These are phyloP conservation scores for Eragrostis curvula DNA, from an alignment of 176 grass and related monocot species.

Conservation along the genomic window DNA sequence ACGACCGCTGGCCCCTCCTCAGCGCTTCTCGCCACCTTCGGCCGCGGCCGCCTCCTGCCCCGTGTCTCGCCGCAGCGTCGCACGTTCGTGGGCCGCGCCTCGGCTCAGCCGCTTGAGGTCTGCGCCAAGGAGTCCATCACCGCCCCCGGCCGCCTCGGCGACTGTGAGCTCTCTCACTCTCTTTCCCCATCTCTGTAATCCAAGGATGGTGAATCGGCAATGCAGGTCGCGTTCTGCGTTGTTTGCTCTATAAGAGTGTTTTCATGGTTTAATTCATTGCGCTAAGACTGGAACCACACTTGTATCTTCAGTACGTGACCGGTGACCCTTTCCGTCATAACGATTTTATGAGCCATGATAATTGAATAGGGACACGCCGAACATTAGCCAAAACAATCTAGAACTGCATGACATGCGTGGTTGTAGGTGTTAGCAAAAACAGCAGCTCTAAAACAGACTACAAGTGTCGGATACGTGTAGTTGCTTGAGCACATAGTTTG, in stretches of 20 bases:
- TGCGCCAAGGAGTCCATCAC: constrained; percentile 78
- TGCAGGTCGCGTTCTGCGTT: neutral
- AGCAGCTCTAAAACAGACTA: neutral
- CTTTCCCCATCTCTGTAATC: neutral
- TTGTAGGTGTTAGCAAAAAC: neutral
- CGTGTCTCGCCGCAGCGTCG: constrained; percentile 12
- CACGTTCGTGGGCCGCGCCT: constrained; percentile 44
- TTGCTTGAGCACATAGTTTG: neutral
- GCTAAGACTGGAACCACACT: neutral
- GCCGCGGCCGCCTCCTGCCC: constrained; percentile 21
- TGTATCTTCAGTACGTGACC: neutral
- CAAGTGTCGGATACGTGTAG: neutral
- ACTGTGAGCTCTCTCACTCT: constrained; percentile 58
- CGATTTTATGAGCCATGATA: neutral
- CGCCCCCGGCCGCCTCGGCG: constrained; percentile 69
- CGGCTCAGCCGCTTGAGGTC: constrained; percentile 66
- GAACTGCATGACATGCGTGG: neutral
- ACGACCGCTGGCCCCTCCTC: constrained; percentile 9
- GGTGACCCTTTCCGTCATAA: neutral
- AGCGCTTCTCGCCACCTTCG: constrained; percentile 45
- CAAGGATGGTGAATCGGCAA: neutral
- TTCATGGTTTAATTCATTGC: neutral
- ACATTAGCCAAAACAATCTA: neutral
- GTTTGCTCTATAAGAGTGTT: neutral
- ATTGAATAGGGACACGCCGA: neutral